Base-by-base conservation (phyloP, 2,329 filamentous ascomycete species). In the Neocucurbitaria cava region DNA sequence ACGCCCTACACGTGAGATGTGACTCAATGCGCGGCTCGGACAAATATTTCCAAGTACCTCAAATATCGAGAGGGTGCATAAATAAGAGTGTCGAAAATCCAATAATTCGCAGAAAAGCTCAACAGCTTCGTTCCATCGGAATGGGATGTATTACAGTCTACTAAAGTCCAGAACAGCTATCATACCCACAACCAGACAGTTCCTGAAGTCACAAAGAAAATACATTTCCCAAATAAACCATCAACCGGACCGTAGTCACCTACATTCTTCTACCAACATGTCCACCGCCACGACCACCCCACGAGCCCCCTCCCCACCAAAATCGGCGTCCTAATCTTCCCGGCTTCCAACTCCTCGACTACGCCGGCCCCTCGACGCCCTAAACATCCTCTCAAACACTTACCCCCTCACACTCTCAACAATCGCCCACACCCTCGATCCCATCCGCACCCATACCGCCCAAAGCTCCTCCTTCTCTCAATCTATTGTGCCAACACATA, bases 401-500 rank as follows among this genome's bases (percentile, higher is more conserved):
- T 52, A 62, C 28, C 45, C 65, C 6, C 56, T 77, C 20, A 58
- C 58, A 5, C 69, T 79, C 46, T 65, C 56, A 53, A 63, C 77
- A 43, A 65, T 79, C 30, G 68, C 75, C 23, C 36, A 62, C 2
- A 69, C 67, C 1, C 67, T 77, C 35, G 56, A 69, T 30, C 71
- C 76, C 11, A 69, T 78, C 3, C 64, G 71, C 3, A 77, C 74
- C 1, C 51, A 59, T 9, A 60, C 65, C 42, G 6, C 43, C 0
- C 51, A 55, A 31, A 56, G 59, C 36, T 69, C 63, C 24, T 60
- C 58, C 24, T 74, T 74, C 49, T 68, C 69, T 21, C 73, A 82
- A 51, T 62, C 62, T 30, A 68, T 82, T 35, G 58, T 81, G 3
- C 81, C 82, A 3, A 83, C 82, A 6, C 80, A 82, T 65, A 89